Evolutionary conservation across 2,329 filamentous ascomycete species (phyloP).

Genomic region (Aaosphaeria pasadenensis): DNA sequence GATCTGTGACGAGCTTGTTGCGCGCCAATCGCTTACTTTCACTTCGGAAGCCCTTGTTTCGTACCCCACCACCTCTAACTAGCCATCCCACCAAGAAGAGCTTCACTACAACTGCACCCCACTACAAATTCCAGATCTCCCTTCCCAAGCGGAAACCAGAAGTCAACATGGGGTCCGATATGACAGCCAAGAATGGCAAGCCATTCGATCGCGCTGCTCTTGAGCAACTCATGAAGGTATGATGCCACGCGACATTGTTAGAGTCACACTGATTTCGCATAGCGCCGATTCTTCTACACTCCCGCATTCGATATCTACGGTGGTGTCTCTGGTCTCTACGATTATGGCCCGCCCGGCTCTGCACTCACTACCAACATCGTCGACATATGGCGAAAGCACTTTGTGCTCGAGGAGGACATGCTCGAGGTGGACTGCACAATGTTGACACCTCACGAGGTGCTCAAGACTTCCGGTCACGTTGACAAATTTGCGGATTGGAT

Average conservation of each 20-base stretch:
- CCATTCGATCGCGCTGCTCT: conserved; percentile 79
- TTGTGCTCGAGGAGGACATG: conserved; percentile 92
- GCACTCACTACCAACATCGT: conserved; percentile 84
- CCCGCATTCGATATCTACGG: conserved; percentile 94
- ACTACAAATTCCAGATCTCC: conserved; percentile 21
- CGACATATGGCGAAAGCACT: conserved; percentile 89
- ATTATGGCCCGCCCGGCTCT: conserved; percentile 88
- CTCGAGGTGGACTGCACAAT: conserved; percentile 87
- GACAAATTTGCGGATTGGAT: conserved; percentile 99
- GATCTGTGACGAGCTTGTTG: conserved; percentile 36
- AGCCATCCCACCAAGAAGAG: conserved; percentile 24
- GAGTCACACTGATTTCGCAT: conserved; percentile 22
- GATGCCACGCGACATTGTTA: conserved; percentile 32
- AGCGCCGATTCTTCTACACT: conserved; percentile 71
- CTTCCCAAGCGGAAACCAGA: conserved; percentile 26
- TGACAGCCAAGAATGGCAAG: conserved; percentile 70
- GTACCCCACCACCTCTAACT: conserved; percentile 29
- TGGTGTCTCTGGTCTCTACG: conserved; percentile 83
- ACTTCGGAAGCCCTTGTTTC: conserved; percentile 23
- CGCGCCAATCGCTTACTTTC: conserved; percentile 31
- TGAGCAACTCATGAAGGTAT: conserved; percentile 78
- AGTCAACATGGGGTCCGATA: conserved; percentile 28
- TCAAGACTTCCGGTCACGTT: conserved; percentile 92
- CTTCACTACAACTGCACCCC: conserved; percentile 31
- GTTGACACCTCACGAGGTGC: conserved; percentile 85